Evolutionary conservation across 2,329 filamentous ascomycete species (phyloP).

Genomic region (Corniculantispora saksenae): DNA sequence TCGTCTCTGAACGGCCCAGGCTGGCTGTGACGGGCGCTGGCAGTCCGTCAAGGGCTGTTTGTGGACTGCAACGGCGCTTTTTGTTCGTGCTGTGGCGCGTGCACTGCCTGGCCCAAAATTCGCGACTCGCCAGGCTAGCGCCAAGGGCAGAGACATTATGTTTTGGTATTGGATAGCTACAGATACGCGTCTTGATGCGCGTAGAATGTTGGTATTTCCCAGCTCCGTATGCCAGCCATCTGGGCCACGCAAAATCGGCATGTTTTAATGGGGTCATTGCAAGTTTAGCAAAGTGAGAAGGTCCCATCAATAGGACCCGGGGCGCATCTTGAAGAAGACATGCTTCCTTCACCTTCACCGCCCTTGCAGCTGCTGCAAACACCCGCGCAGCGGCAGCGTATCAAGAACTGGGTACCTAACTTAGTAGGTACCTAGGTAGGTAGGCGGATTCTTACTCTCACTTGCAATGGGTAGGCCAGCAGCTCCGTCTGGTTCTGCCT

Average conservation of each 20-base stretch:
- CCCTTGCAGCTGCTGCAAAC: background rate
- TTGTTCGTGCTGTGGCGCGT: conserved; percentile 2
- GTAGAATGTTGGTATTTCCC: background rate
- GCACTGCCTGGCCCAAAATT: background rate
- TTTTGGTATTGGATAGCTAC: background rate
- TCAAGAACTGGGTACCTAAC: background rate
- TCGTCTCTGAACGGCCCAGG: background rate
- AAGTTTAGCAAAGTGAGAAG: too few relatives aligned
- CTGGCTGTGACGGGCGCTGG: background rate
- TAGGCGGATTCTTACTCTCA: background rate
- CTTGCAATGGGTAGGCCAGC: too few relatives aligned
- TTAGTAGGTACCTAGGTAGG: too few relatives aligned
- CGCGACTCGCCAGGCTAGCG: background rate
- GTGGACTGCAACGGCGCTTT: background rate
- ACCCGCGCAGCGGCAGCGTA: background rate
- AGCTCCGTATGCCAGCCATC: background rate
- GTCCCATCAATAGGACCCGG: too few relatives aligned
- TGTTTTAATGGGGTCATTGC: background rate
- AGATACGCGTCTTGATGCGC: background rate
- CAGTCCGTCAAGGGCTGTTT: background rate
- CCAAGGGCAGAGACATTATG: background rate
- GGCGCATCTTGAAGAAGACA: background rate
- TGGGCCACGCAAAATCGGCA: background rate
- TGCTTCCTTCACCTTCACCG: background rate
- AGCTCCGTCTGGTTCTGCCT: too few relatives aligned